Evolutionary conservation across 768 basidiomycete genomes (phyloP).

Genomic region (Pleurotus tuber-regium): DNA sequence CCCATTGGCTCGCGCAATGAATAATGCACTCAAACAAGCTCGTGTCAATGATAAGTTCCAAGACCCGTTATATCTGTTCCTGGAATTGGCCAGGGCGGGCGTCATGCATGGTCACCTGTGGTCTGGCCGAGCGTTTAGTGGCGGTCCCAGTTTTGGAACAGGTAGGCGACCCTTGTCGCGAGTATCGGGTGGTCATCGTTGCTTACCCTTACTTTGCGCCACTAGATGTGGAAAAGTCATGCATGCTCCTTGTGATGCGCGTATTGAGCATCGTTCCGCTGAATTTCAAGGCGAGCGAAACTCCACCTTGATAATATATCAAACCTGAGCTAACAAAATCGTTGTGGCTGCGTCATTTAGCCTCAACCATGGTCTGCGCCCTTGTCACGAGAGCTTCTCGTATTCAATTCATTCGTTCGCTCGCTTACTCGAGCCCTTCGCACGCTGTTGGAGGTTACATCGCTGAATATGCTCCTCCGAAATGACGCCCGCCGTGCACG

Average conservation of each 20-base stretch:
- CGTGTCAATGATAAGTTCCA: constrained; percentile 98
- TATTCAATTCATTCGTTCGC: constrained; percentile 97
- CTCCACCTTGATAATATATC: constrained; percentile 6
- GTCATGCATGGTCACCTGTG: constrained; percentile 94
- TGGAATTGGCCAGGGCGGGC: constrained; percentile 94
- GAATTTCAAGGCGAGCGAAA: constrained; percentile 77
- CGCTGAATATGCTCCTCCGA: constrained; percentile 90
- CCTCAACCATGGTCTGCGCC: constrained; percentile 93
- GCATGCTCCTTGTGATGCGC: constrained; percentile 95
- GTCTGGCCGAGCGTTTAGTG: constrained; percentile 86
- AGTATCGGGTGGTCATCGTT: constrained; percentile 17
- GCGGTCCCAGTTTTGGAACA: constrained; percentile 92
- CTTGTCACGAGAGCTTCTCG: constrained; percentile 91
- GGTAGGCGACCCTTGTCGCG: constrained; percentile 52
- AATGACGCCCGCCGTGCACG: constrained; percentile 82
- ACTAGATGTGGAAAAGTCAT: constrained; percentile 88
- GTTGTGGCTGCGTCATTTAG: constrained; percentile 38
- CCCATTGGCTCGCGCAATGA: constrained; percentile 88
- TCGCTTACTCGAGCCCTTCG: constrained; percentile 88
- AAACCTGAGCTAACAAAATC: constrained; percentile 6
- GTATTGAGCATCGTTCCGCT: constrained; percentile 94
- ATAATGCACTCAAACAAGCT: constrained; percentile 71
- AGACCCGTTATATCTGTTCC: constrained; percentile 90
- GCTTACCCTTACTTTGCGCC: constrained; percentile 18
- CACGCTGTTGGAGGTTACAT: constrained; percentile 85